Evolutionary conservation across 1,139 yeast species (phyloP), one percentile per base, ranked within the genome.

Genomic region (Hyphopichia buzzinii): DNA sequence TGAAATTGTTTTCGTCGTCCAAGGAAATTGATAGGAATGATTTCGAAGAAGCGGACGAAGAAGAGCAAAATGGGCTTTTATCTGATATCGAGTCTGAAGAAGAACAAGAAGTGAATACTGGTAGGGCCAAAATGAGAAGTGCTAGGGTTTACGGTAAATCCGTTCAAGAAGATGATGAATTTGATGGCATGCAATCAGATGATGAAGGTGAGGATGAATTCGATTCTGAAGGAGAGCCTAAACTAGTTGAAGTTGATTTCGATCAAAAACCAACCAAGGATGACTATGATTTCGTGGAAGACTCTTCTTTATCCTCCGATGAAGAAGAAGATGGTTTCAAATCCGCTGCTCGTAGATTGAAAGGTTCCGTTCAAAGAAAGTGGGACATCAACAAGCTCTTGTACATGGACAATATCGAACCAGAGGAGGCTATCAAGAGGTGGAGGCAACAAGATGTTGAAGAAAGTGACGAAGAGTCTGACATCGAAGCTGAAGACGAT

Each of bases 381-480:
- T 86, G 95, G 90, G 86, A 92, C 56, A 78, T 92, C 42, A 81
- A 84, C 50, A 87, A 85, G 54, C 65, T 92, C 38, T 65, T 92
- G 8, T 92, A 92, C 56, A 72, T 84, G 77, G 79, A 81, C 38
- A 84, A 85, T 47, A 67, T 88, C 29, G 77, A 81, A 7, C 92
- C 97, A 1, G 67, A 66, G 0, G 95, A 86, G 37, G 96, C 79
- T 19, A 66, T 90, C 33, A 69, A 66, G 33, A 77, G 92, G 57
- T 90, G 97, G 96, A 79, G 59, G 46, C 72, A 66, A 8, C 69
- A 65, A 26, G 65, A 50, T 1, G 68, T 63, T 3, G 74, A 67
- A 4, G 77, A 66, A 15, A 77, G 64, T 4, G 72, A 66, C 15
- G 67, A 61, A 12, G 75, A 70, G 11, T 79, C 70, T 14, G 79